phyloP scores from a whole-genome alignment of 176 grass and related monocot species.

The Triticum turgidum region DNA sequence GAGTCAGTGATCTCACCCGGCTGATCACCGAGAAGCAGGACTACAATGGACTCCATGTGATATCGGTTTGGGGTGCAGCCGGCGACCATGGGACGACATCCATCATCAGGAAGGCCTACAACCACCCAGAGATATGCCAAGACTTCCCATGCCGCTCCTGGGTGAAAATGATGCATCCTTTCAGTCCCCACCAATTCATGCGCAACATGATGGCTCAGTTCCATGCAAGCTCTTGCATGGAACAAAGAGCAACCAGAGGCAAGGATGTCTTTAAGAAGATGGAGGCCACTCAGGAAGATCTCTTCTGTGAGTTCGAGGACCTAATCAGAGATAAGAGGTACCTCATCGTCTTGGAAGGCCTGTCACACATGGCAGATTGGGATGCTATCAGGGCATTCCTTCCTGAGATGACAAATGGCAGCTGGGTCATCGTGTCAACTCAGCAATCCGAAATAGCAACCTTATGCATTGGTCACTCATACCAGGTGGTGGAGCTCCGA shows the following conservation, averaged over 20 bases:
- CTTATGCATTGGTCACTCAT: not conserved
- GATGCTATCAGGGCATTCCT: not conserved
- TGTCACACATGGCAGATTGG: not conserved
- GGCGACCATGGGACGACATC: not conserved
- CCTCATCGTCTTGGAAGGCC: conserved; percentile 28
- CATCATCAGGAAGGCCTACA: not conserved
- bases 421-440: not conserved
- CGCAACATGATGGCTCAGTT: not conserved
- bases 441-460: too few relatives aligned
- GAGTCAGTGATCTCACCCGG: not conserved
- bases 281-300: too few relatives aligned
- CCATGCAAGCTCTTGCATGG: not conserved
- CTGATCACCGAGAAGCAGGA: not conserved
- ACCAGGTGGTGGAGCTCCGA: not conserved
- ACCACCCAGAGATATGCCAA: not conserved
- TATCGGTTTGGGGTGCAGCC: not conserved
- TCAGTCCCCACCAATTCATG: not conserved
- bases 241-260: not conserved
- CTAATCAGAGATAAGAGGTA: not conserved
- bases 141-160: not conserved
- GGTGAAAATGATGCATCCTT: not conserved
- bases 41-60: not conserved
- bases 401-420: not conserved
- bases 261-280: not conserved
- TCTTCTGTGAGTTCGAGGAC: not conserved